phyloP scores from a whole-genome alignment of 768 basidiomycete genomes.

The Melanogaster broomeanus region DNA sequence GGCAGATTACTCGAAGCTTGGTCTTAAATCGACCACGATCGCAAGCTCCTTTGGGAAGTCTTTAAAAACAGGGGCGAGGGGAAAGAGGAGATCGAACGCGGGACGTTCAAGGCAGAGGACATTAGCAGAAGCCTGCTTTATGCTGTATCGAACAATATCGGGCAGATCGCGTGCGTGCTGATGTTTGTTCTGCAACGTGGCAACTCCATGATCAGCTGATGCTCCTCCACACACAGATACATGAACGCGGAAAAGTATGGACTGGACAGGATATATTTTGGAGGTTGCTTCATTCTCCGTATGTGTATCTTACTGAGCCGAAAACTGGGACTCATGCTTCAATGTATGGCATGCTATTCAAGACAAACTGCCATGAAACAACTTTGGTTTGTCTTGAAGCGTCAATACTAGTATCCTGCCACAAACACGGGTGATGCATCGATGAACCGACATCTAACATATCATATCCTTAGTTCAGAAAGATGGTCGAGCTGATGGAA shows the following conservation, averaged over 20 bases:
- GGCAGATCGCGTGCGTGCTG: conserved; percentile 93
- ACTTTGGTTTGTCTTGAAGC: no score
- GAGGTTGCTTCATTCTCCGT: conserved; percentile 99
- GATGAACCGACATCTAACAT: no score
- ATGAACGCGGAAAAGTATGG: conserved; percentile 99
- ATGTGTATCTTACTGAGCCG: conserved; percentile 23
- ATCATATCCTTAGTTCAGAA: no score
- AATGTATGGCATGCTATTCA: conserved; percentile 85
- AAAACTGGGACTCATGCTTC: conserved; percentile 9
- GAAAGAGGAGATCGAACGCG: conserved; percentile 48
- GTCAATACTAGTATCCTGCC: no score
- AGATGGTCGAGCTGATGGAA: no score
- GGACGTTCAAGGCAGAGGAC: conserved; percentile 84
- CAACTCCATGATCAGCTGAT: conserved; percentile 15
- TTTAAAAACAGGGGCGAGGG: conserved; percentile 78
- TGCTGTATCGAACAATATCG: conserved; percentile 98
- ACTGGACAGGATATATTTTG: conserved; percentile 96
- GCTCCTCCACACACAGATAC: conserved; percentile 43
- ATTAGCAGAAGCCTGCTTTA: conserved; percentile 94
- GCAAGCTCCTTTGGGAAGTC: conserved; percentile 97
- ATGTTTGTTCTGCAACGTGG: conserved; percentile 6
- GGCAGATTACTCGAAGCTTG: conserved; percentile 91
- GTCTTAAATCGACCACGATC: conserved; percentile 96
- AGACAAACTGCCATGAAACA: no score
- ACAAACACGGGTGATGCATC: no score